phyloP scores from a whole-genome alignment of 176 grass and related monocot genomes.

The Carex scoparia region DNA sequence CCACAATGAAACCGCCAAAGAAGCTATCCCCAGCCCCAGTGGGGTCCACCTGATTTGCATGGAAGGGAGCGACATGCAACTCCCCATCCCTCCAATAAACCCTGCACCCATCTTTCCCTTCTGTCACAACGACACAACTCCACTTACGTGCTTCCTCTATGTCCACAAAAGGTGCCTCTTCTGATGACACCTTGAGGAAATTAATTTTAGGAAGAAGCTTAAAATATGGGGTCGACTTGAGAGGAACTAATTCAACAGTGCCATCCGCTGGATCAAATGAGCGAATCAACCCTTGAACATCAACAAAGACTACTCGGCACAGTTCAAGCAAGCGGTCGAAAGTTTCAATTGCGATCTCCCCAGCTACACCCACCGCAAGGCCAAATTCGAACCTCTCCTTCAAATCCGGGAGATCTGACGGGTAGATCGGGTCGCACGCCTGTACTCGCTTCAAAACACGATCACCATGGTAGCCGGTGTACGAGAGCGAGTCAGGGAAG shows the following conservation, averaged over 20 bases:
- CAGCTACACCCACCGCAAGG: slow-evolving; percentile 65
- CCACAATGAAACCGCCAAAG: slow-evolving; percentile 65
- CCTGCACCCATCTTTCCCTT: slow-evolving; percentile 77
- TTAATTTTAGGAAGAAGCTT: slow-evolving; percentile 51
- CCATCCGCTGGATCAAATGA: slow-evolving; percentile 58
- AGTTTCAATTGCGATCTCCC: slow-evolving; percentile 71
- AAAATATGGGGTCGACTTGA: slow-evolving; percentile 45
- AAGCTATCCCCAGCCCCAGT: slow-evolving; percentile 93
- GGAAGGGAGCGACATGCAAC: slow-evolving; percentile 55
- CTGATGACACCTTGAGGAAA: slow-evolving; percentile 80
- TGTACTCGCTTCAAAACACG: slow-evolving; percentile 55
- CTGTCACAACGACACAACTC: slow-evolving; percentile 86
- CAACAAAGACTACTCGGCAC: slow-evolving; percentile 74
- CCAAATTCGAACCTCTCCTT: slow-evolving; percentile 53
- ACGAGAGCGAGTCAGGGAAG: slow-evolving; percentile 35
- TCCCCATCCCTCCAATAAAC: slow-evolving; percentile 66
- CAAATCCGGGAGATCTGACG: slow-evolving; percentile 49
- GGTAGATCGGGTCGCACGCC: slow-evolving; percentile 67
- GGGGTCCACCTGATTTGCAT: slow-evolving; percentile 67
- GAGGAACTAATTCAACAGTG: slow-evolving; percentile 46
- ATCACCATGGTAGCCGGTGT: slow-evolving; percentile 46
- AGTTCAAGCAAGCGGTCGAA: slow-evolving; percentile 61
- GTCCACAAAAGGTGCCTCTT: slow-evolving; percentile 84
- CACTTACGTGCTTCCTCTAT: slow-evolving; percentile 48
- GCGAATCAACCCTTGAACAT: slow-evolving; percentile 88